Base-by-base conservation (phyloP, 2,329 filamentous ascomycete species). In the Aspergillus tanneri region DNA sequence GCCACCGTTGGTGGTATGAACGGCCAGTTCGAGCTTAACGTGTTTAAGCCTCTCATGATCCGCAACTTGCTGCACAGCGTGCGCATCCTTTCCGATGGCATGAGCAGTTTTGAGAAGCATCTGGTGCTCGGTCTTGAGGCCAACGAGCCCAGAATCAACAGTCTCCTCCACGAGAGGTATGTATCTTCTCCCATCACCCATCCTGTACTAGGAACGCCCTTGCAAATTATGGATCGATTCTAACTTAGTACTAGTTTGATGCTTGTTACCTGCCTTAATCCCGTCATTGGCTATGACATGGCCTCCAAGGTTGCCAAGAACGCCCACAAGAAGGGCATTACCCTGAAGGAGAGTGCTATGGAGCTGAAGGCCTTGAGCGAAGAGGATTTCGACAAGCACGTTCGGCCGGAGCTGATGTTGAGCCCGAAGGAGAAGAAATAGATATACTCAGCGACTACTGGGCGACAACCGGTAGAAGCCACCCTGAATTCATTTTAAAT, bases 21-120 rank as follows among this genome's bases (percentile, higher is more conserved):
- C 77, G 93, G 93, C 58, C 95, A 97, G 77, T 99, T 99, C 63
- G 93, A 97, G 76, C 83, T 99, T 60, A 99, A 97, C 74, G 93
- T 97, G 47, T 99, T 96, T 84, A 97, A 97, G 81, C 93, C 93
- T 35, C 83, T 97, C 50, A 82, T 99, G 70, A 97, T 97, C 74
- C 83, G 87, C 73, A 97, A 97, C 77, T 78, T 97, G 58, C 81
- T 99, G 30, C 93, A 97, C 81, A 96, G 90, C 77, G 80, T 86
- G 48, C 84, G 92, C 57, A 84, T 99, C 53, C 77, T 99, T 47
- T 80, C 89, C 27, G 93, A 99, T 66, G 89, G 88, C 63, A 97
- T 97, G 91, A 82, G 81, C 65, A 95, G 89, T 56, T 97, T 99
- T 69, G 89, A 96, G 77, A 88, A 89, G 79, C 92, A 97, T 76